Percentiles rank a stretch among this genome's conserved stretches.
Evolutionary conservation across 208 protist genomes (phyloP).

Genomic region (Angomonas deanei): DNA sequence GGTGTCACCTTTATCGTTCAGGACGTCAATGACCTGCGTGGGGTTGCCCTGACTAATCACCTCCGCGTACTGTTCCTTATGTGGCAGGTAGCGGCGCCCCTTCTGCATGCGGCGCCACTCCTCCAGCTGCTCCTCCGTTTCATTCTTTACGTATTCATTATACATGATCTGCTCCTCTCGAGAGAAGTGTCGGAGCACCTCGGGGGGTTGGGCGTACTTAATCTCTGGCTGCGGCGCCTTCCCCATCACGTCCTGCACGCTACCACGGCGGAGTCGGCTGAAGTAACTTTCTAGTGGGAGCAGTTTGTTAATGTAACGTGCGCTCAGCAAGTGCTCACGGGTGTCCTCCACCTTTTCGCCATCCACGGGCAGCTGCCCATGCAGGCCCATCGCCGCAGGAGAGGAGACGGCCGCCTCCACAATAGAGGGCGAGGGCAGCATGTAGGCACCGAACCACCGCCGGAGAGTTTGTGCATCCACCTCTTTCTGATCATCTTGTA

Average conservation of each 20-base stretch:
- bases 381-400: conserved; percentile 31
- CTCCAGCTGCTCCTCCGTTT: conserved; percentile 51
- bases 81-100: conserved; percentile 56
- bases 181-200: conserved; percentile 66
- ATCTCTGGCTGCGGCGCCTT: conserved; percentile 72
- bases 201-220: conserved; percentile 53
- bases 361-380: conserved; percentile 54
- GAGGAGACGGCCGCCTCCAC: conserved; percentile 46
- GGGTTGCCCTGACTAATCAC: conserved; percentile 37
- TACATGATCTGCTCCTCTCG: conserved; percentile 79
- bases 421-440: conserved; percentile 80
- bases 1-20: conserved; percentile 37
- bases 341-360: conserved; percentile 57
- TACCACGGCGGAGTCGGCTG: conserved; percentile 57
- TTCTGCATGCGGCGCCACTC: conserved; percentile 43
- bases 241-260: conserved; percentile 39
- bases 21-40: conserved; percentile 61
- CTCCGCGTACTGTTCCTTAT: conserved; percentile 68
- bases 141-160: conserved; percentile 61
- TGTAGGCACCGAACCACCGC: conserved; percentile 82
- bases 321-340: conserved; percentile 80
- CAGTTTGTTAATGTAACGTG: conserved; percentile 74
- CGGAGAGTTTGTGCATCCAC: conserved; percentile 70
- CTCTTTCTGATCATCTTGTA: conserved; percentile 63
- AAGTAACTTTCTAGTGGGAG: conserved; percentile 63